phyloP scores from a whole-genome alignment of 345 rosid species.

The Mangifera indica region DNA sequence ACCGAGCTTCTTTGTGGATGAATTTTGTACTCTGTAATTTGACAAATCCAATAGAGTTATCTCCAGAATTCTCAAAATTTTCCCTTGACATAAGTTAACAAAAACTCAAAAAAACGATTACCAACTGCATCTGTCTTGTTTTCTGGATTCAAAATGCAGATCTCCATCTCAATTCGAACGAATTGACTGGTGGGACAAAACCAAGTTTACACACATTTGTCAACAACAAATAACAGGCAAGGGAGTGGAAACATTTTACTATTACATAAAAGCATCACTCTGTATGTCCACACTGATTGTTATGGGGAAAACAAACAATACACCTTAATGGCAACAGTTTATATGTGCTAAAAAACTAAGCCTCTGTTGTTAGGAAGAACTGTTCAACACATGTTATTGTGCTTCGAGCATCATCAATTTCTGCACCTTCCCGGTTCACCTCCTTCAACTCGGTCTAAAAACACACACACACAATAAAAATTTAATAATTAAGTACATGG shows the following conservation, averaged over 20 bases:
- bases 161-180: background rate
- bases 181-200: background rate
- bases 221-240: too few species aligned
- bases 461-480: background rate
- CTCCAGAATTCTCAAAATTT: too few species aligned
- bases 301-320: background rate
- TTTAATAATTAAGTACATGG: background rate
- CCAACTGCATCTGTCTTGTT: too few species aligned
- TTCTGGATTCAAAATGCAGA: too few species aligned
- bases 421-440: conserved; percentile 51
- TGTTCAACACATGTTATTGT: conserved; percentile 59
- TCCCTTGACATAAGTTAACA: too few species aligned
- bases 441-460: conserved; percentile 68
- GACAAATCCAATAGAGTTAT: too few species aligned
- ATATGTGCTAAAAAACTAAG: conserved; percentile 25
- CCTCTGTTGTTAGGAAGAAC: conserved; percentile 55
- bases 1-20: too few species aligned
- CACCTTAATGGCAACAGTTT: background rate
- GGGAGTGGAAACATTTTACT: background rate
- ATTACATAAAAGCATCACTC: conserved; percentile 11
- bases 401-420: conserved; percentile 64
- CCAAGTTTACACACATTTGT: background rate
- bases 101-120: too few species aligned
- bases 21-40: too few species aligned
- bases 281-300: background rate